A percentile compares a stretch with the other conserved stretches of the same genome.
Conservation (phyloP, 23 red algal genomes). For the Agarophyton chilense region DNA sequence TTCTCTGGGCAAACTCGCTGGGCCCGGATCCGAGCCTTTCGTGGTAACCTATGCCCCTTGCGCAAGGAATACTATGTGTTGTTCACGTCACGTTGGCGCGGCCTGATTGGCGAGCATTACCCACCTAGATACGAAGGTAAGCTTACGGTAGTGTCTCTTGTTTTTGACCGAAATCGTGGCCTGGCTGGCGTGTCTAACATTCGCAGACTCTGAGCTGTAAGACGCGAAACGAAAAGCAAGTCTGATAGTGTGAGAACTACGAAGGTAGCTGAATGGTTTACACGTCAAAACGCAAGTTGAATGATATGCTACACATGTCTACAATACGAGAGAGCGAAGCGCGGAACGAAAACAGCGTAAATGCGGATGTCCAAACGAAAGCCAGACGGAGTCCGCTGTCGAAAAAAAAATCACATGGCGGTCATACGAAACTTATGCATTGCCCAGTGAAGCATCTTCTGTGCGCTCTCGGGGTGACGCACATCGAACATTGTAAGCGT, state of each 20-base stretch:
- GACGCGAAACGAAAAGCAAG: no score
- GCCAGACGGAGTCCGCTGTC: background rate
- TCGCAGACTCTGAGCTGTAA: no score
- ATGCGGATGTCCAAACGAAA: background rate
- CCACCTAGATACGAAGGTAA: no score
- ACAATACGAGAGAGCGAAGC: background rate
- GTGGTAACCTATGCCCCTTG: no score
- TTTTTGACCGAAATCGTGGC: no score
- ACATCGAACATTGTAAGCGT: constrained; percentile 40
- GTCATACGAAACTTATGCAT: constrained; percentile 17
- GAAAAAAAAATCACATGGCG: background rate
- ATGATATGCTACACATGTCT: background rate
- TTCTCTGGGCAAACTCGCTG: no score
- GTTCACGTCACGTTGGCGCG: background rate
- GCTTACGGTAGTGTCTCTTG: no score
- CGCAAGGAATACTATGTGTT: no score
- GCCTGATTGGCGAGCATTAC: background rate
- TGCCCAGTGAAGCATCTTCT: constrained; percentile 17
- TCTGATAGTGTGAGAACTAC: no score
- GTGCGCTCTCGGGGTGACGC: constrained; percentile 15
- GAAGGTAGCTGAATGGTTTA: no score
- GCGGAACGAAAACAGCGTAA: background rate
- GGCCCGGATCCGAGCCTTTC: no score
- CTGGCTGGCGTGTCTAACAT: no score
- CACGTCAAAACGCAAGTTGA: background rate